These are phyloP conservation scores for Umbelopsis vinacea DNA, from an alignment of 192 early-diverging fungal genomes.

Conservation along the genomic window DNA sequence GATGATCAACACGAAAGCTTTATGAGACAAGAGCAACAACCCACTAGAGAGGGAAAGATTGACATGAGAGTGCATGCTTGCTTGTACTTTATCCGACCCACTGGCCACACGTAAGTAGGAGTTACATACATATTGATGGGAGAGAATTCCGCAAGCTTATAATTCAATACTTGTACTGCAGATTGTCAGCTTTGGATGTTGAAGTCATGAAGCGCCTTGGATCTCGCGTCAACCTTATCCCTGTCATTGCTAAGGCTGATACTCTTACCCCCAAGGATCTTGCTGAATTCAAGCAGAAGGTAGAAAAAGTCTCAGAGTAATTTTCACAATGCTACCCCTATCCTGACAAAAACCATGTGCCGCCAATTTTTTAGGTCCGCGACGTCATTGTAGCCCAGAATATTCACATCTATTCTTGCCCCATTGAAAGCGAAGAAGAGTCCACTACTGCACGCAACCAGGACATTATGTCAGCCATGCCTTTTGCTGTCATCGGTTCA, in stretches of 20 bases:
- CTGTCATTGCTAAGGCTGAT: conserved; percentile 91
- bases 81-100: conserved; percentile 96
- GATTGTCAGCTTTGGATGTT: conserved; percentile 82
- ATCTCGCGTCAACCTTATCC: conserved; percentile 90
- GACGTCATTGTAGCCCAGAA: conserved; percentile 81
- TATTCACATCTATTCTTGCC: conserved; percentile 83
- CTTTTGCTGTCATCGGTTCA: conserved; percentile 93
- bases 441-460: conserved; percentile 76
- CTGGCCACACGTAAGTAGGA: conserved; percentile 79
- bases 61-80: conserved; percentile 94
- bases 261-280: conserved; percentile 86
- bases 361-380: conserved; percentile 54
- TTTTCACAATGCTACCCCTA: background rate
- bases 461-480: conserved; percentile 88
- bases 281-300: conserved; percentile 80
- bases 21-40: conserved; percentile 88
- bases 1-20: conserved; percentile 93
- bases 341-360: conserved; percentile 32
- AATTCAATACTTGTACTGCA: conserved; percentile 20
- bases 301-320: conserved; percentile 28
- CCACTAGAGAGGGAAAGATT: conserved; percentile 81
- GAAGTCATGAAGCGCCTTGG: conserved; percentile 94
- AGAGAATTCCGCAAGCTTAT: background rate
- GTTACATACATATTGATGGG: background rate
- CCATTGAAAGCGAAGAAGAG: conserved; percentile 81